phyloP scores from a whole-genome alignment of 352 stramenopile species.

The Globisporangium nagaii region DNA sequence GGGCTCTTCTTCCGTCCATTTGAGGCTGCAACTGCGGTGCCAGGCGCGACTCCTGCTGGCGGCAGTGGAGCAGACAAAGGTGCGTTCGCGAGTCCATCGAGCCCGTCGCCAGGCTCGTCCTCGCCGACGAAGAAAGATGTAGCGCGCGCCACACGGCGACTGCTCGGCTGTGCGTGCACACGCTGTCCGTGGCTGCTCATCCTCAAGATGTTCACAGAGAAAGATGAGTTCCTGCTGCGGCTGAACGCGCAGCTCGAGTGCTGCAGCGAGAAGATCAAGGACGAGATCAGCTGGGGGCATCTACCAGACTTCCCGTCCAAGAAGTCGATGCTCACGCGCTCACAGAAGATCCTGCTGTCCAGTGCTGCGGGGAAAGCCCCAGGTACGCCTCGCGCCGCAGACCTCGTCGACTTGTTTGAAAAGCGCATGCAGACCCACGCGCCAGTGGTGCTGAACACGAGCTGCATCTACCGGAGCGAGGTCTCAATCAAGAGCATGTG shows the following conservation, averaged over 20 bases:
- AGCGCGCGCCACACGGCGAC: constrained; percentile 26
- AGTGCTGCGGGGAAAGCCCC: constrained; percentile 23
- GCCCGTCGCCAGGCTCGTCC: constrained; percentile 2
- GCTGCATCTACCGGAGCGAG: constrained; percentile 76
- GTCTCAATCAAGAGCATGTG: constrained; percentile 82
- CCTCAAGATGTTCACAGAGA: constrained; percentile 64
- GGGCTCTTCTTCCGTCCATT: constrained; percentile 58
- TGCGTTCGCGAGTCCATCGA: neutral
- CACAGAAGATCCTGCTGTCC: constrained; percentile 57
- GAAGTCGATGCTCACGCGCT: constrained; percentile 56
- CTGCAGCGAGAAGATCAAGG: constrained; percentile 72
- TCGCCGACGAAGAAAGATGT: constrained; percentile 16
- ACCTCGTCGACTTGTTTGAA: constrained; percentile 56
- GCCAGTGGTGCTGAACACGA: constrained; percentile 30
- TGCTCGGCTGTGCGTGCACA: constrained; percentile 66
- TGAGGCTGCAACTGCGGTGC: constrained; percentile 13
- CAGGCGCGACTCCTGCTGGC: neutral
- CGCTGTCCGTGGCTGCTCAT: constrained; percentile 71
- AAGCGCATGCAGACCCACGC: constrained; percentile 37
- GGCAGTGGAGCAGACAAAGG: neutral
- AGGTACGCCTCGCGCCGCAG: constrained; percentile 27
- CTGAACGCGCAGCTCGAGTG: constrained; percentile 63
- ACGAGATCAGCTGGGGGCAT: constrained; percentile 66
- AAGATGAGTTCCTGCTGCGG: constrained; percentile 66
- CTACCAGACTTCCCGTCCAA: constrained; percentile 58